Conservation (phyloP, 2,329 filamentous ascomycete species). For the Pseudocercospora fijiensis region DNA sequence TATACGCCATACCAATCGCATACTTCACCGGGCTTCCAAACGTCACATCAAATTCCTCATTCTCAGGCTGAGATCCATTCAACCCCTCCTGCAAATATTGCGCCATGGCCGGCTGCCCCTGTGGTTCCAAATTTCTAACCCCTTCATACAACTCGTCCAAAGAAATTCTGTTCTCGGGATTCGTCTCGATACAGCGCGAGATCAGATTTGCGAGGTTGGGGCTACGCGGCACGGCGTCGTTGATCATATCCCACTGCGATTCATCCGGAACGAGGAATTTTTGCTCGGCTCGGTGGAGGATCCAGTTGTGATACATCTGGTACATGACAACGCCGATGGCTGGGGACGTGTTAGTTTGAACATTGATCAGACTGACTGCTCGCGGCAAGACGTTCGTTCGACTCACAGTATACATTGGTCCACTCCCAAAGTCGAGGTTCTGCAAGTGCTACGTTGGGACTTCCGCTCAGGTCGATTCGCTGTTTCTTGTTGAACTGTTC, state of each 20-base stretch:
- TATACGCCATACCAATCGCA: background rate
- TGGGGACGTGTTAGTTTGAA: background rate
- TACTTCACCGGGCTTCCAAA: background rate
- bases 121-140: background rate
- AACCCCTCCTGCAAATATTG: background rate
- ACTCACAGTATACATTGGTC: background rate
- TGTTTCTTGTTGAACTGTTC: background rate
- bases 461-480: background rate
- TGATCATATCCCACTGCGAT: background rate
- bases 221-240: background rate
- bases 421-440: background rate
- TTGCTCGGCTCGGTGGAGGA: background rate
- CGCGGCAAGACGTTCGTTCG: background rate
- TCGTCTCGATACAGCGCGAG: background rate
- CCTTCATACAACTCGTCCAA: background rate
- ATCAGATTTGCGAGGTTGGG: background rate
- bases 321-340: background rate
- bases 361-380: too few relatives aligned
- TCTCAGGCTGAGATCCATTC: background rate
- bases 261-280: background rate
- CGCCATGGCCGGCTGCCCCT: background rate
- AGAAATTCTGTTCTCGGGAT: background rate
- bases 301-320: background rate
- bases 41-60: background rate
- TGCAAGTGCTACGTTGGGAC: background rate